Conservation (phyloP, 345 rosid species). For the Orychophragmus violaceus region DNA sequence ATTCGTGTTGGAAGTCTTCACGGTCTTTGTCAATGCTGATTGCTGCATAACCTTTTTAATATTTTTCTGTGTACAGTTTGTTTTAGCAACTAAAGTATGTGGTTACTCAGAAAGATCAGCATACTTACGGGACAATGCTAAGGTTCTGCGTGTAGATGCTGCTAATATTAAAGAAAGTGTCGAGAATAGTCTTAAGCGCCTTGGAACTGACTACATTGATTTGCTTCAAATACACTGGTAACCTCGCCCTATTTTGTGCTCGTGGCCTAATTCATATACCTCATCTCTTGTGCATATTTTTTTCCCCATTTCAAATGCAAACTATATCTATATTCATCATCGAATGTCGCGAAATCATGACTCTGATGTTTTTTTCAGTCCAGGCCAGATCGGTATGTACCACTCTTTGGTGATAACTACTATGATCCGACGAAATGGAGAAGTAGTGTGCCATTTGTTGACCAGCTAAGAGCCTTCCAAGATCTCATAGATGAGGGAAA, state of each 20-base stretch:
- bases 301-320: neutral
- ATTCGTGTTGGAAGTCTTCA: neutral
- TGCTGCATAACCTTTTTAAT: neutral
- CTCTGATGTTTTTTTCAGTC: constrained; percentile 23
- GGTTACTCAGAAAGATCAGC: constrained; percentile 66
- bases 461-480: constrained; percentile 76
- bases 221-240: constrained; percentile 95
- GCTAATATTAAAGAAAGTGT: constrained; percentile 90
- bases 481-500: constrained; percentile 83
- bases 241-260: constrained; percentile 1
- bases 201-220: constrained; percentile 86
- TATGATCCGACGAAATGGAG: constrained; percentile 81
- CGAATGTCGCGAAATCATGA: constrained; percentile 15
- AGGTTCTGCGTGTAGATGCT: constrained; percentile 68
- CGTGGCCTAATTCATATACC: neutral
- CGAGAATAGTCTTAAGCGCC: constrained; percentile 89
- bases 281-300: neutral
- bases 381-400: constrained; percentile 99
- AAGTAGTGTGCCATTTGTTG: constrained; percentile 60
- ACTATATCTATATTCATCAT: neutral
- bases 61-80: constrained; percentile 42
- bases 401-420: constrained; percentile 62
- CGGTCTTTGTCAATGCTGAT: neutral
- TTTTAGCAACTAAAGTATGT: constrained; percentile 86
- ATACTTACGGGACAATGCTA: constrained; percentile 55